phyloP scores from a whole-genome alignment of 352 stramenopile species.

The Phytophthora crassamura region DNA sequence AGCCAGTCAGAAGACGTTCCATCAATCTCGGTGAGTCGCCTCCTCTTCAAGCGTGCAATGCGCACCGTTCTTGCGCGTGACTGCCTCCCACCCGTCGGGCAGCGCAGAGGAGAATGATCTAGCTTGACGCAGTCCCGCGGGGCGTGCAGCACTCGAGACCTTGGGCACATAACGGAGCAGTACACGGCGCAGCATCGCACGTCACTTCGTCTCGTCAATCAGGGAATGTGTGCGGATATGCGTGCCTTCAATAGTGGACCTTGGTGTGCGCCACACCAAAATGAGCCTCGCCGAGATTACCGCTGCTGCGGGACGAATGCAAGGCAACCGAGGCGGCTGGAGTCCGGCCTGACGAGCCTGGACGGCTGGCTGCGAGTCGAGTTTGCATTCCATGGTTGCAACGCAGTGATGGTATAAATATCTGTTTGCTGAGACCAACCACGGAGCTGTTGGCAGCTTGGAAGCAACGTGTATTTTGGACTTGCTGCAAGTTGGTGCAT shows the following conservation, averaged over 20 bases:
- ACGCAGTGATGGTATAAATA: constrained; percentile 9
- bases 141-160: not conserved
- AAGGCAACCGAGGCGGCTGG: too few relatives aligned
- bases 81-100: constrained; percentile 64
- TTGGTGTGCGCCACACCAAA: constrained; percentile 17
- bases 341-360: too few relatives aligned
- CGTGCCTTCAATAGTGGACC: constrained; percentile 19
- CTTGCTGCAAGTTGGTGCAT: not conserved
- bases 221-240: constrained; percentile 31
- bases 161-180: constrained; percentile 22
- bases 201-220: constrained; percentile 22
- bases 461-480: not conserved
- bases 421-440: constrained; percentile 1
- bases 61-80: constrained; percentile 67
- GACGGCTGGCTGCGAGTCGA: too few relatives aligned
- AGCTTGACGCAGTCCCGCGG: not conserved
- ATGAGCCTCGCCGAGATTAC: not conserved
- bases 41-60: not conserved
- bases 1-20: not conserved
- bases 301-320: not conserved
- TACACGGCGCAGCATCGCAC: constrained; percentile 21
- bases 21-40: not conserved
- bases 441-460: not conserved
- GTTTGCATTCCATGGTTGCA: not conserved
- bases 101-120: constrained; percentile 42